Evolutionary conservation across 495 filamentous ascomycete genomes (phyloP).

Genomic region (Hyaloscypha hepaticicola): DNA sequence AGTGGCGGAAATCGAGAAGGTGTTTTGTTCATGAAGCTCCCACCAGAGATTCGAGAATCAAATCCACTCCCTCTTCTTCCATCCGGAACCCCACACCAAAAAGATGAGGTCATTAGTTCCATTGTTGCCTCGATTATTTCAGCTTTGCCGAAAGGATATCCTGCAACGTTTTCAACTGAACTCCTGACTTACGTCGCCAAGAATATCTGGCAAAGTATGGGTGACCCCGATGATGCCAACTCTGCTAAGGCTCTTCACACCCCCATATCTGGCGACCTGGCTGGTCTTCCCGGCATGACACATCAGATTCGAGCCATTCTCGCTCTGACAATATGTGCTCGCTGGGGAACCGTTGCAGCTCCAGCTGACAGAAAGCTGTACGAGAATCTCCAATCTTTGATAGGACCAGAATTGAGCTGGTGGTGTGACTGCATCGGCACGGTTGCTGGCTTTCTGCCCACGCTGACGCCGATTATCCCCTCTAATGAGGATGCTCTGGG

Average conservation of each 20-base stretch:
- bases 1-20: slow-evolving; percentile 86
- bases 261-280: slow-evolving; percentile 66
- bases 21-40: slow-evolving; percentile 66
- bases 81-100: slow-evolving; percentile 42
- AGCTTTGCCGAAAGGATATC: slow-evolving; percentile 47
- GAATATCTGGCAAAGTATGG: slow-evolving; percentile 47
- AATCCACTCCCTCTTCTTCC: slow-evolving; percentile 60
- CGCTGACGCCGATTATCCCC: slow-evolving; percentile 23
- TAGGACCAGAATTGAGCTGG: slow-evolving; percentile 25
- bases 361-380: slow-evolving; percentile 46
- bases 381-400: slow-evolving; percentile 36
- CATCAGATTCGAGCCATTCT: slow-evolving; percentile 71
- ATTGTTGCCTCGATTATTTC: slow-evolving; percentile 50
- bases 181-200: slow-evolving; percentile 42
- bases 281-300: slow-evolving; percentile 65
- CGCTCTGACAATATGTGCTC: slow-evolving; percentile 69
- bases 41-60: slow-evolving; percentile 53
- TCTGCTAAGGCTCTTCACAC: slow-evolving; percentile 69
- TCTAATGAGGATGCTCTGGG: background rate
- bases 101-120: slow-evolving; percentile 42
- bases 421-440: slow-evolving; percentile 34
- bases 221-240: slow-evolving; percentile 46
- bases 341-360: slow-evolving; percentile 68
- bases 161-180: slow-evolving; percentile 40
- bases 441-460: slow-evolving; percentile 20